Base-by-base conservation (phyloP, 2,329 filamentous ascomycete genomes). In the Xylariomycetidae sp. region DNA sequence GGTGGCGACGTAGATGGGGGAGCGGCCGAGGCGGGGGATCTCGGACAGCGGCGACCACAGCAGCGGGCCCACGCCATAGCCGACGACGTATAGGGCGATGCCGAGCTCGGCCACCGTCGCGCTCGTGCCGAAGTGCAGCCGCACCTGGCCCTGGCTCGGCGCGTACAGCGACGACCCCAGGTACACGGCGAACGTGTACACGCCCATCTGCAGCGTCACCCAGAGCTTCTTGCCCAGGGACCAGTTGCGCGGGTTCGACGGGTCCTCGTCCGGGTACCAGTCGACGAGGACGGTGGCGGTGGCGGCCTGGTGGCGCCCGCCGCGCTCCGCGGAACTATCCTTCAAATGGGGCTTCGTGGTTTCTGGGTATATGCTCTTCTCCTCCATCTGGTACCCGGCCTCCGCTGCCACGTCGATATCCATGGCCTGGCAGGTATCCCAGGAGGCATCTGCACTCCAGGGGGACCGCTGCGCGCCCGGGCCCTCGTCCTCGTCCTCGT, bases 101-200 rank as follows among this genome's bases (percentile, higher is more conserved):
- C 70, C 70, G 0, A 74, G 57, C 0, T 62, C 62, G 0, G 67
- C 67, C 5, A 61, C 67, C 11, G 66, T 61, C n/a, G 53, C 46
- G 16, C 56, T 59, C 3, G 71, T 64, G 3, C 58, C 59, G 40
- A 74, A 75, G 4, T 53, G 52, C 7, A 56, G 40, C 39, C 59
- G 57, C 12, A 75, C 51, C 8, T 52, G 51, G 4, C 45, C 26
- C 3, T 61, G 57, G 16, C 69, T 66, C 0, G 70, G 60, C 0
- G 65, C 63, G 44, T 74, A 75, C 19, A 76, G 71, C 1, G 69
- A 59, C 3, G 65, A 68, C 7, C 67, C 69, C 19, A 68, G 63
- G 49, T 75, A 77, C 27, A 75, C 63, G 4, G 62, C 59, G 20
- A 69, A 66, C 0, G 69, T 74, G 36, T 70, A 57, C 6, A 73